Conservation (phyloP, 176 grass and related monocot genomes). For the Aegilops umbellulata region DNA sequence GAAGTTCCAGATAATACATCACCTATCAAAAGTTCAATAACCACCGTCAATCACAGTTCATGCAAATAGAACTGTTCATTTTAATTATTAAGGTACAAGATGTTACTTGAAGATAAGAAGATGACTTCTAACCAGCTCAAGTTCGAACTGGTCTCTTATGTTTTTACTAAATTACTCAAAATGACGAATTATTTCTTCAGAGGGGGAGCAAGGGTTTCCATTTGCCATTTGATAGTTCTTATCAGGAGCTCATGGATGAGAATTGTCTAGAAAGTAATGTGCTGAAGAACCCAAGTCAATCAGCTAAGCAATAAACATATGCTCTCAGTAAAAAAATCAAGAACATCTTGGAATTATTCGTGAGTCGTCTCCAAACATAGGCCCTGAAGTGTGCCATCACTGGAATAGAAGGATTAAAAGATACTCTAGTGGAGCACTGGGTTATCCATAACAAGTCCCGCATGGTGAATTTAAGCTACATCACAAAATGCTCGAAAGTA, state of each 20-base stretch:
- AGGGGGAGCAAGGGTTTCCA: neutral
- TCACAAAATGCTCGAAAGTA: slow-evolving; percentile 14
- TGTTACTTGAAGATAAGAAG: neutral
- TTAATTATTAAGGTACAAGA: neutral
- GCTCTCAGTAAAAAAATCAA: neutral
- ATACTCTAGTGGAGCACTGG: neutral
- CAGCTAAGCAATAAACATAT: neutral
- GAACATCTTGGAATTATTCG: neutral
- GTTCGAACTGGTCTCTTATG: neutral
- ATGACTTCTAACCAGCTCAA: neutral
- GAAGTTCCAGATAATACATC: slow-evolving; percentile 95
- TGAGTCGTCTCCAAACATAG: neutral
- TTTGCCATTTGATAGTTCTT: neutral
- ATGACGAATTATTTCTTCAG: neutral
- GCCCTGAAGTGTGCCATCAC: neutral
- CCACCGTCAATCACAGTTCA: neutral
- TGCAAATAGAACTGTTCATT: slow-evolving; percentile 9
- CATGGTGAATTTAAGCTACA: neutral
- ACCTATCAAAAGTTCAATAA: slow-evolving; percentile 41
- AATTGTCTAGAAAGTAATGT: neutral
- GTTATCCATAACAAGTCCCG: neutral
- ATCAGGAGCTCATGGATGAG: neutral
- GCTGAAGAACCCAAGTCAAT: neutral
- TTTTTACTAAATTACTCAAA: neutral
- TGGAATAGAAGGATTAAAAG: neutral